phyloP scores from a whole-genome alignment of 805 yeast genomes.

The Brettanomyces bruxellensis region DNA sequence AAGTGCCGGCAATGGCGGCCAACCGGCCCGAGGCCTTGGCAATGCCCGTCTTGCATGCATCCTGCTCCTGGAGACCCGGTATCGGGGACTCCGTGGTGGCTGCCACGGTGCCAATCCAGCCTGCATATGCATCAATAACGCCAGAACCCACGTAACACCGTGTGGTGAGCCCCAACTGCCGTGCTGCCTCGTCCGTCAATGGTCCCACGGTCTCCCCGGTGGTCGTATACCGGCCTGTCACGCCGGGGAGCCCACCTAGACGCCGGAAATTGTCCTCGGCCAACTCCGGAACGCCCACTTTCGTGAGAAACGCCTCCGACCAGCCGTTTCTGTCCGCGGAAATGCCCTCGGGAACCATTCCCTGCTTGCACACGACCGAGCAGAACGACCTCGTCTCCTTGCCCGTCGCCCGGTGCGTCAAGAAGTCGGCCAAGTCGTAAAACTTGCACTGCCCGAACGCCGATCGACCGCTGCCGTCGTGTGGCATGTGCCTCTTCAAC shows the following conservation, averaged over 20 bases:
- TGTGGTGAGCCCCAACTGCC: conserved; percentile 73
- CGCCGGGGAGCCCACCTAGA: conserved; percentile 76
- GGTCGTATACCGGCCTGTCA: conserved; percentile 62
- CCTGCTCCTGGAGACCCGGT: conserved; percentile 41
- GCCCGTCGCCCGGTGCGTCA: conserved; percentile 87
- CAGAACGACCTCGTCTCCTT: conserved; percentile 81
- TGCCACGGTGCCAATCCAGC: conserved; percentile 98
- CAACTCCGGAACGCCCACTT: conserved; percentile 69
- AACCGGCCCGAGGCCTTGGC: conserved; percentile 69
- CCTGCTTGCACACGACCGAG: conserved; percentile 93
- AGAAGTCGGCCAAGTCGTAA: conserved; percentile 85
- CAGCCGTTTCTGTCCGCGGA: conserved; percentile 85
- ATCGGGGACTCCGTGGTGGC: conserved; percentile 62
- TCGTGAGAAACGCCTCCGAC: conserved; percentile 68
- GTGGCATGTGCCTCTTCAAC: conserved; percentile 80
- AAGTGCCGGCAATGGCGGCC: conserved; percentile 98
- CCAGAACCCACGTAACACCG: conserved; percentile 86
- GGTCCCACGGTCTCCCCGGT: conserved; percentile 90
- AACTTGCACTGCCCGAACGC: conserved; percentile 57
- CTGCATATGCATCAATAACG: conserved; percentile 96
- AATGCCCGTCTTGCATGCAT: conserved; percentile 36
- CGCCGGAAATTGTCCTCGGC: conserved; percentile 65
- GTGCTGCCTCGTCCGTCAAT: conserved; percentile 58
- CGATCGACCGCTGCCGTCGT: conserved; percentile 27
- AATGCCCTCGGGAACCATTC: conserved; percentile 86